These are phyloP conservation scores for Beauveria bassiana DNA, from an alignment of 2,329 filamentous ascomycete genomes.

Conservation along the genomic window DNA sequence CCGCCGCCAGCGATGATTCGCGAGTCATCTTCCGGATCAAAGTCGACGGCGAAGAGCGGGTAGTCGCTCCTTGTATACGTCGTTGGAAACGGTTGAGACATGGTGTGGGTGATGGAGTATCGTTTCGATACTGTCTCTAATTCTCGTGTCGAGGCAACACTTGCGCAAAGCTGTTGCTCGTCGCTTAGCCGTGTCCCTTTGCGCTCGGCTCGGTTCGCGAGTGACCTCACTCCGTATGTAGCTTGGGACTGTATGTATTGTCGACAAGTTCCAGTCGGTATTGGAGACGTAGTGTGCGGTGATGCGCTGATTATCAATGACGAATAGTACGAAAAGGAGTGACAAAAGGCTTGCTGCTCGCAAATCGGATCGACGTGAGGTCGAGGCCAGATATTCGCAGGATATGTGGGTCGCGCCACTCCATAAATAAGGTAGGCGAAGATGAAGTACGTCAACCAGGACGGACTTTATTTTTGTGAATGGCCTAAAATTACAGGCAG, in stretches of 20 bases:
- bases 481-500: no score
- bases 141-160: background rate
- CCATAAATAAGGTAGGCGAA: background rate
- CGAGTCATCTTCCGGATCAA: conserved; percentile 70
- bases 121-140: background rate
- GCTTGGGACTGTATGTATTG: background rate
- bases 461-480: no score
- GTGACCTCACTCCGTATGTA: background rate
- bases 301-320: background rate
- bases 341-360: background rate
- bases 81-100: conserved; percentile 35
- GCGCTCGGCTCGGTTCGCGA: background rate
- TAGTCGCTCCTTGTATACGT: conserved; percentile 67
- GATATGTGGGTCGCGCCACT: conserved; percentile 5
- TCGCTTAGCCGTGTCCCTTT: background rate
- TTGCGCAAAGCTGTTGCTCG: background rate
- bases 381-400: conserved; percentile 10
- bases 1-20: conserved; percentile 79
- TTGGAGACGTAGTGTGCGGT: no score
- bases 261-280: background rate
- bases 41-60: conserved; percentile 81
- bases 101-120: conserved; percentile 13
- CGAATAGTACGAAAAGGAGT: background rate
- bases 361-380: background rate
- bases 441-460: no score